phyloP scores from a whole-genome alignment of 2,329 filamentous ascomycete genomes.

The Didymella sp. region DNA sequence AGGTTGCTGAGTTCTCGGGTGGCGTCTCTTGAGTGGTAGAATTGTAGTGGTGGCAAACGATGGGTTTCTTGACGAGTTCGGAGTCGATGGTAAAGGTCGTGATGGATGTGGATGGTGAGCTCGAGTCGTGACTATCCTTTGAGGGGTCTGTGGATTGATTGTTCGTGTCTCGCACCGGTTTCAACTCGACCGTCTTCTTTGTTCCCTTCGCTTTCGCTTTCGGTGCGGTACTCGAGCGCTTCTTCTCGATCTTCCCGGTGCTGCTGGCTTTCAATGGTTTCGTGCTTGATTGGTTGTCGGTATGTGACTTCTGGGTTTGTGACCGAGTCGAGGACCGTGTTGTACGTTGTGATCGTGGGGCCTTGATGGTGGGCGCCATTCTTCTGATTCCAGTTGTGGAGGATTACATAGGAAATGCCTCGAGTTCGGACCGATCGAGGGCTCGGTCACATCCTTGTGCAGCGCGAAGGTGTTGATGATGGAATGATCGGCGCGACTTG shows the following conservation, averaged over 20 bases:
- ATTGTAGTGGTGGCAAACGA: slow-evolving; percentile 31
- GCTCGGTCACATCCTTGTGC: background rate
- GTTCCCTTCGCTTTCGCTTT: background rate
- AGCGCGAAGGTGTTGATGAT: background rate
- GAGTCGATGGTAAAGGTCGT: slow-evolving; percentile 23
- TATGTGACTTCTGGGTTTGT: background rate
- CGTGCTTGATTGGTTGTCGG: background rate
- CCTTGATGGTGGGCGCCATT: background rate
- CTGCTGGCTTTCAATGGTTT: background rate
- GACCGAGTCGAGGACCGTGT: slow-evolving; percentile 23
- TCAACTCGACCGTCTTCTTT: background rate
- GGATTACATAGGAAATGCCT: too few relatives aligned
- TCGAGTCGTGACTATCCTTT: background rate
- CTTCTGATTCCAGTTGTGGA: background rate
- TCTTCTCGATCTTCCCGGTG: background rate
- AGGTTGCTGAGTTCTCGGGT: background rate
- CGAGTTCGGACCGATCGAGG: background rate
- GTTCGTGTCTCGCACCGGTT: background rate
- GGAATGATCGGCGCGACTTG: background rate
- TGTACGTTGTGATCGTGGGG: slow-evolving; percentile 3
- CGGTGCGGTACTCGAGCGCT: background rate
- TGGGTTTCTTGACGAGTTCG: slow-evolving; percentile 27
- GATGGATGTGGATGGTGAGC: background rate
- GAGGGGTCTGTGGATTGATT: background rate
- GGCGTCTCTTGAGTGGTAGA: background rate